A percentile compares a stretch with the other conserved stretches of the same genome.
Conservation (phyloP, 768 basidiomycete genomes). For the Lactarius trivialis region DNA sequence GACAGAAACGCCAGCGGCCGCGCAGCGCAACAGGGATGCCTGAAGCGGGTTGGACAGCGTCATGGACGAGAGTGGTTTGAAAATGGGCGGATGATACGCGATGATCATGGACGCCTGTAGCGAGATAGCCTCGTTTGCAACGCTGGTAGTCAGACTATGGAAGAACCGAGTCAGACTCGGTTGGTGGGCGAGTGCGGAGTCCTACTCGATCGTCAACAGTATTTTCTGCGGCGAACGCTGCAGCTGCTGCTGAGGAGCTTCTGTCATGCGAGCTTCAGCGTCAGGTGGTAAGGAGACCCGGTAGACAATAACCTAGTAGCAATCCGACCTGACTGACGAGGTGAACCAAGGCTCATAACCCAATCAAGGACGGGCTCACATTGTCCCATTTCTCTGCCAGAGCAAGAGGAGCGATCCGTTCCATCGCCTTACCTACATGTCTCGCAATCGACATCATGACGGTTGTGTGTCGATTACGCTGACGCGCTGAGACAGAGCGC, state of each 20-base stretch:
- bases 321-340: conserved; percentile 27
- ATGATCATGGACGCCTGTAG: conserved; percentile 61
- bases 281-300: neutral
- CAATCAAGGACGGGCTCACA: conserved; percentile 42
- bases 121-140: conserved; percentile 60
- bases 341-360: conserved; percentile 1
- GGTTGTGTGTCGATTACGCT: neutral
- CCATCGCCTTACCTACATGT: conserved; percentile 62
- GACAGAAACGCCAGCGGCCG: conserved; percentile 76
- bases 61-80: conserved; percentile 65
- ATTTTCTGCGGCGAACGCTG: conserved; percentile 28
- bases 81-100: conserved; percentile 83
- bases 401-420: conserved; percentile 76
- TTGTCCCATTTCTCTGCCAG: conserved; percentile 94
- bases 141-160: conserved; percentile 63
- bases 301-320: conserved; percentile 28
- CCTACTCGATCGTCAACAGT: conserved; percentile 41
- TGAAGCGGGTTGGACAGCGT: conserved; percentile 77
- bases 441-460: conserved; percentile 41
- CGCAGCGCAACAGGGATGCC: conserved; percentile 69
- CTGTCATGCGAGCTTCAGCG: conserved; percentile 23
- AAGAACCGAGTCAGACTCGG: conserved; percentile 12
- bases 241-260: conserved; percentile 32
- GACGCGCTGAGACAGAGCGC: no score
- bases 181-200: neutral